Evolutionary conservation across 352 stramenopile species (phyloP).

Genomic region (Phytopythium ostracodes): DNA sequence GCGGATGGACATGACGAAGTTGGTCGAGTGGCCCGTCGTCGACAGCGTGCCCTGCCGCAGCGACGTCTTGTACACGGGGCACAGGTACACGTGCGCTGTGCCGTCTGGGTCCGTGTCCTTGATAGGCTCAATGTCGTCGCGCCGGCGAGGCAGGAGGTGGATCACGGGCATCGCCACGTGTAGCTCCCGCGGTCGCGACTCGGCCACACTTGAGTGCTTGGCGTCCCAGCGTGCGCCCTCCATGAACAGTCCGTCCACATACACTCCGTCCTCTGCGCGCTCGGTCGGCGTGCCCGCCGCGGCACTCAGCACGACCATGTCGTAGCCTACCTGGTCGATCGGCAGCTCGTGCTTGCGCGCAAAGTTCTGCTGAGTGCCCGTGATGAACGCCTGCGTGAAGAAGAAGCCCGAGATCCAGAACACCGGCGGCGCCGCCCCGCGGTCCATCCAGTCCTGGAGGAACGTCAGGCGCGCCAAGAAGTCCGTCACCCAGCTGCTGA

Average conservation of each 20-base stretch:
- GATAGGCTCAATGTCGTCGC: conserved; percentile 85
- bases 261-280: conserved; percentile 84
- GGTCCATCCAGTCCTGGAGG: conserved; percentile 80
- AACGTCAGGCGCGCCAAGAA: conserved; percentile 82
- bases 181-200: conserved; percentile 83
- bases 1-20: conserved; percentile 95
- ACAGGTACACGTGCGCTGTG: conserved; percentile 90
- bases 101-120: conserved; percentile 85
- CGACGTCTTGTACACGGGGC: conserved; percentile 92
- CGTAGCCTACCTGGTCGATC: conserved; percentile 89
- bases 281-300: conserved; percentile 29
- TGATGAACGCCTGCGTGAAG: conserved; percentile 94
- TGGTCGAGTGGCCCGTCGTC: conserved; percentile 93
- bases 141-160: conserved; percentile 72
- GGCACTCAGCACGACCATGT: conserved; percentile 79
- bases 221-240: conserved; percentile 87
- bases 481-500: conserved; percentile 91
- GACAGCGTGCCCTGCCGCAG: conserved; percentile 88
- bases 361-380: conserved; percentile 92
- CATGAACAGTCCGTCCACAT: conserved; percentile 89
- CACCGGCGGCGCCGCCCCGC: conserved; percentile 65
- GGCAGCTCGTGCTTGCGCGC: conserved; percentile 88
- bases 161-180: conserved; percentile 87
- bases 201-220: conserved; percentile 59
- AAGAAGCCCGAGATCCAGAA: conserved; percentile 95